These are phyloP conservation scores for Dryas integrifolia DNA, from an alignment of 331 rosid species.

Conservation along the genomic window DNA sequence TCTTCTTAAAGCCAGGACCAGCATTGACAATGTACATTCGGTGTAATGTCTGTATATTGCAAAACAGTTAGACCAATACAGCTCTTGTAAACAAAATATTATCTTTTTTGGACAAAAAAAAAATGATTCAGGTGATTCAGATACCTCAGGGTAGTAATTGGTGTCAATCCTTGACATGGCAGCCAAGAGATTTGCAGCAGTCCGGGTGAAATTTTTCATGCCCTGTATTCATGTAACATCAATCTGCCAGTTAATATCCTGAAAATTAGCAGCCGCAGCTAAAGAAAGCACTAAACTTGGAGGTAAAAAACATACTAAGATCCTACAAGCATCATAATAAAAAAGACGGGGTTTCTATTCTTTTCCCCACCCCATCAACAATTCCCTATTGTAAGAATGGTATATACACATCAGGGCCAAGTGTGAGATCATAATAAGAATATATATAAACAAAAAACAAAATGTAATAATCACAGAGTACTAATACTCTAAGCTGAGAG, in stretches of 20 bases:
- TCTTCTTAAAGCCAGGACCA: constrained; percentile 81
- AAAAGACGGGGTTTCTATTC: neutral
- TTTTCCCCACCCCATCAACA: no score
- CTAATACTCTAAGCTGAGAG: no score
- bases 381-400: no score
- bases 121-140: neutral
- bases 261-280: neutral
- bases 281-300: neutral
- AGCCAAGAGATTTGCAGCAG: constrained; percentile 80
- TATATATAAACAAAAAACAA: no score
- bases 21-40: constrained; percentile 87
- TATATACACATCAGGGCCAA: no score
- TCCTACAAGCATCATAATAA: neutral
- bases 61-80: constrained; percentile 5
- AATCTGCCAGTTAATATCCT: constrained; percentile 22
- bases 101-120: neutral
- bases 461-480: no score
- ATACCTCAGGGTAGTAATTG: constrained; percentile 88
- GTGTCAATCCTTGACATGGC: constrained; percentile 73
- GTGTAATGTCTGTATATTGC: constrained; percentile 63
- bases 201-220: constrained; percentile 72
- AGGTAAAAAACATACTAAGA: neutral
- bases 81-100: neutral
- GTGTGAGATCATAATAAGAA: no score
- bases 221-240: constrained; percentile 53